Evolutionary conservation across 768 basidiomycete species (phyloP), one percentile per base, ranked within the genome.

Genomic region (Leucocoprinus leucothites): DNA sequence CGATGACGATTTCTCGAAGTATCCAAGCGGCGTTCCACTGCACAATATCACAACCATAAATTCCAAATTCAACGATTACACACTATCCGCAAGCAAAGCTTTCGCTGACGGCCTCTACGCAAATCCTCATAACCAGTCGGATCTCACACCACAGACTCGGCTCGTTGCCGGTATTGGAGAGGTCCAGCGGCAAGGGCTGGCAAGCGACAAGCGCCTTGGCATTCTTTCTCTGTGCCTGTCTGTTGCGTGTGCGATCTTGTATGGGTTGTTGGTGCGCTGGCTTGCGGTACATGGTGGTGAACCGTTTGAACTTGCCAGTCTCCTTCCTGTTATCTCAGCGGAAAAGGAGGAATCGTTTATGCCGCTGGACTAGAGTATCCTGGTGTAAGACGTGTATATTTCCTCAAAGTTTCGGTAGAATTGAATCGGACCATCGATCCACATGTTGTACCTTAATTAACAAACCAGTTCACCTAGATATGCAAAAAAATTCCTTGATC

Each of bases 221-320:
- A 13, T 49, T 36, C 31, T 38, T 7, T 49, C 48, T 38, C 26
- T 49, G 35, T 49, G 48, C 22, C 48, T 49, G 18, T 49, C 48
- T 2, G 6, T 49, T 2, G 18, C 1, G 1, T 36, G n/a, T 24
- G 9, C 22, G n/a, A 16, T 49, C n/a, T 18, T 16, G 9, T 35
- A 19, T 24, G 48, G 6, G 16, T 1, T 40, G 9, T 49, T 49
- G 48, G 19, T 34, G 35, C 19, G 16, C 11, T 25, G 9, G 9
- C 9, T 49, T 16, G 16, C 13, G 18, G 19, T 22, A 3, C 24
- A 49, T 21, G 9, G 9, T 0, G 21, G 48, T 9, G 22, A 13
- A 11, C 9, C 35, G 0, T 49, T 49, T 18, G 35, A 49, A 2
- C 43, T 45, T 8, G 41, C n/a, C 8, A 42, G 21, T n/a, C 1